Percentiles rank a stretch among this genome's conserved stretches.
Conservation (phyloP, 495 filamentous ascomycete genomes). For the Hypoxylon perforatum region DNA sequence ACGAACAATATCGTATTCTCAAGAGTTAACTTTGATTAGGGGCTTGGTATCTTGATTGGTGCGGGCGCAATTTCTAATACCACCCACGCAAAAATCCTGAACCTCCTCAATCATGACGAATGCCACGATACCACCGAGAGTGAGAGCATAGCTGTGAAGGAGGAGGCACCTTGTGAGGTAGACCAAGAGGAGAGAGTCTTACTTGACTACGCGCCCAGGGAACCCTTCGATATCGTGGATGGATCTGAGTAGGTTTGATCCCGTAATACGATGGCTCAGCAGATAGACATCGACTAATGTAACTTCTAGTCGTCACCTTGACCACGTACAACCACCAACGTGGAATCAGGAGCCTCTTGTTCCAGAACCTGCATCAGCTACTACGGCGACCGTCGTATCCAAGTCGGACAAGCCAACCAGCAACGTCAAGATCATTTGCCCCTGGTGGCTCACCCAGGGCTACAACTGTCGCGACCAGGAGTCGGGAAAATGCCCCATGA, state of each 20-base stretch:
- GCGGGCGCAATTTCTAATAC: constrained; percentile 14
- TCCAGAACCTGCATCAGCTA: not conserved
- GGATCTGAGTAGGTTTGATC: too few relatives aligned
- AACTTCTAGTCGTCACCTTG: too few relatives aligned
- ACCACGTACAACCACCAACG: too few relatives aligned
- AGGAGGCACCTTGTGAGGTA: not conserved
- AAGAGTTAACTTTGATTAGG: constrained; percentile 4
- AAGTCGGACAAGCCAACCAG: not conserved
- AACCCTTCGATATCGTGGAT: too few relatives aligned
- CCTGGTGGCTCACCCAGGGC: constrained; percentile 29
- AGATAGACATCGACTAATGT: too few relatives aligned
- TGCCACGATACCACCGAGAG: not conserved
- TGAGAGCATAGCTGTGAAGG: not conserved
- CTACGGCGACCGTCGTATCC: too few relatives aligned
- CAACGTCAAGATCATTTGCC: constrained; percentile 36
- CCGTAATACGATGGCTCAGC: too few relatives aligned
- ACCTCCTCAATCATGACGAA: constrained; percentile 13
- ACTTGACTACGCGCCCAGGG: too few relatives aligned
- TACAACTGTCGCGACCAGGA: constrained; percentile 17
- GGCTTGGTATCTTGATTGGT: constrained; percentile 31
- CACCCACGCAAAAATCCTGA: constrained; percentile 21
- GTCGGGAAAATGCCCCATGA: constrained; percentile 6
- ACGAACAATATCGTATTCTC: too few relatives aligned
- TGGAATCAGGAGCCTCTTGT: too few relatives aligned
- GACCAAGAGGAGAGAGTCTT: too few relatives aligned